These are phyloP conservation scores for Rubia occidens DNA, from an alignment of 305 asterid genomes.

Conservation along the genomic window DNA sequence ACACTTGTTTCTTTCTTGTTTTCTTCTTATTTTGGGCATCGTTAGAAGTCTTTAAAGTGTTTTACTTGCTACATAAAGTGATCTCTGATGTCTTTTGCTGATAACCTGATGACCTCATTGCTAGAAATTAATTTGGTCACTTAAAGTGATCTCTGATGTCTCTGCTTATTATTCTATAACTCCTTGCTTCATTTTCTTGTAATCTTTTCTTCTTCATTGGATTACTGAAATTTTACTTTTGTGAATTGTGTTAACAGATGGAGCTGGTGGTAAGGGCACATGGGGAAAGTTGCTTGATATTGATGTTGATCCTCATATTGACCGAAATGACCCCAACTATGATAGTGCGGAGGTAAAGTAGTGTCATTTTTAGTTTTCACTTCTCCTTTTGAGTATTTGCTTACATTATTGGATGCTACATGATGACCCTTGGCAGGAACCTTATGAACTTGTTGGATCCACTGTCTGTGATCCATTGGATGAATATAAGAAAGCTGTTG, in stretches of 20 bases:
- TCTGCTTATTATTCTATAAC: not conserved
- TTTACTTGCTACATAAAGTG: not conserved
- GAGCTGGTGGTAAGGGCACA: slow-evolving; percentile 95
- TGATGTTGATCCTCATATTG: slow-evolving; percentile 54
- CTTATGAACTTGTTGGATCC: slow-evolving; percentile 78
- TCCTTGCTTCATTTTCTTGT: slow-evolving; percentile 4
- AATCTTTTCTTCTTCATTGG: not conserved
- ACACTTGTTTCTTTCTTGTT: not conserved
- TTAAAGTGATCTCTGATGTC: not conserved
- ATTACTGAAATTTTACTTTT: slow-evolving; percentile 13
- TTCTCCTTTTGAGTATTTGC: not conserved
- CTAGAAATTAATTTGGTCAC: not conserved
- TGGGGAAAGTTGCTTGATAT: slow-evolving; percentile 96
- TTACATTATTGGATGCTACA: not conserved
- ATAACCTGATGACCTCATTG: not conserved
- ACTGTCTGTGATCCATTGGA: slow-evolving; percentile 75
- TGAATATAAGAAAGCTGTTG: slow-evolving; percentile 88
- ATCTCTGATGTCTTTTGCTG: not conserved
- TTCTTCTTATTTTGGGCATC: not conserved
- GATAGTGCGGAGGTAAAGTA: slow-evolving; percentile 76
- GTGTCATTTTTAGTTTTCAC: not conserved
- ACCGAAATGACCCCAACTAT: slow-evolving; percentile 88
- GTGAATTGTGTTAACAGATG: slow-evolving; percentile 48
- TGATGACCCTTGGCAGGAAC: slow-evolving; percentile 47
- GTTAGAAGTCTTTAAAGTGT: not conserved